Base-by-base conservation (phyloP, 1,284 basidiomycete genomes). In the Sporisorium graminicola region DNA sequence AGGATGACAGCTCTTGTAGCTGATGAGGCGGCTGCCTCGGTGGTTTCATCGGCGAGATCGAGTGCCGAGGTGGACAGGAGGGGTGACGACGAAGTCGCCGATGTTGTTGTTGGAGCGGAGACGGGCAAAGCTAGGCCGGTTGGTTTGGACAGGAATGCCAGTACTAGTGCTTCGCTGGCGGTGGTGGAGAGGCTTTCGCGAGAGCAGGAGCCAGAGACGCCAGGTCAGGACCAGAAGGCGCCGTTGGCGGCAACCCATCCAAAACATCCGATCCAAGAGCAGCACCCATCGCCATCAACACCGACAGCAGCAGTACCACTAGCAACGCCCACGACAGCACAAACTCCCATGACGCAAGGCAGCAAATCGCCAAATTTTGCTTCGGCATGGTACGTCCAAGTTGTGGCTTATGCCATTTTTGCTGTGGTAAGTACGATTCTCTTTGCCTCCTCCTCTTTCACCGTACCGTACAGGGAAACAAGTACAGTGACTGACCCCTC, bases 1-100 rank as follows among this genome's bases (percentile, higher is more conserved):
- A 69, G 62, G 56, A 82, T 82, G 78, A 67, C 59, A 20, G 70
- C 73, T 9, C 26, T 42, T 2, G 75, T 79, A 53, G 27, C 29
- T 18, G 42, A 56, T 7, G 54, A 53, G 27, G 29, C 13, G 5
- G 24, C 10, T 31, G 43, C 22, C 2, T 50, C 51, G 9, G 52
- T 27, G n/a, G 57, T 42, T 7, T 50, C 57, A 9, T 64, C 65
- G n/a, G n/a, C 37, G 5, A 63, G 65, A 22, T 55, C 57, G 10
- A 64, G 62, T 46, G 33, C 42, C 9, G 58, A 64, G 18, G 31
- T 18, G 29, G 43, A 58, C 6, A 50, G 43, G 16, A 33, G 16
- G 20, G 60, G 65, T 13, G 44, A 26, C 9, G 57, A 50, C 13
- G 50, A 43, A 26, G 10, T 24, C 4, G 35, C 10, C 24, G 27